Evolutionary conservation across 805 yeast genomes (phyloP).

Genomic region (Hanseniaspora pseudoguilliermondii): DNA sequence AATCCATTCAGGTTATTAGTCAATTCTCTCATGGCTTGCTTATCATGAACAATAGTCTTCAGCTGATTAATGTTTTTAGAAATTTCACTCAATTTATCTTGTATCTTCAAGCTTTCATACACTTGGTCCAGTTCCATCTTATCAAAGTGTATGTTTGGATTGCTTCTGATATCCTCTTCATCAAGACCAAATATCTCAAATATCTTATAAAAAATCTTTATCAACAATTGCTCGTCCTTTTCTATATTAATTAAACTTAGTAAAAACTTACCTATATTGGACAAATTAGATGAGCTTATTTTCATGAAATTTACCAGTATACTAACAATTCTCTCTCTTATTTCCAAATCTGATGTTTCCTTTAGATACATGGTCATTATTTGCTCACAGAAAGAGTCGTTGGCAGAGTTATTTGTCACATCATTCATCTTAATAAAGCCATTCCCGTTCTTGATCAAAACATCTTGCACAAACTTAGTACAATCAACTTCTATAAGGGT

Average conservation of each 20-base stretch:
- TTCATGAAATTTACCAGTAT: conserved; percentile 4
- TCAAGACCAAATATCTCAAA: conserved; percentile 9
- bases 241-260: conserved; percentile 4
- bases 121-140: conserved; percentile 9
- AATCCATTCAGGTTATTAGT: conserved; percentile 1
- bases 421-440: conserved; percentile 15
- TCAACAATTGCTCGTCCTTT: background rate
- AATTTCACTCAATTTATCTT: background rate
- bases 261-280: conserved; percentile 2
- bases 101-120: conserved; percentile 1
- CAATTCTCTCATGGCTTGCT: conserved; percentile 8
- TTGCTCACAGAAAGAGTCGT: conserved; percentile 13
- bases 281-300: background rate
- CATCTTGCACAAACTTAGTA: background rate
- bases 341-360: background rate
- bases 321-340: background rate
- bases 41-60: background rate
- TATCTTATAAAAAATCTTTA: conserved; percentile 7
- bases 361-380: conserved; percentile 10
- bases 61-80: background rate
- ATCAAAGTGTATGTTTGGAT: background rate
- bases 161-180: conserved; percentile 7
- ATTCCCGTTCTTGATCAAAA: conserved; percentile 16
- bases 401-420: conserved; percentile 9
- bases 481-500: background rate